Percentiles rank a stretch among this genome's conserved stretches.
phyloP scores from a whole-genome alignment of 306 rosid genomes.

The Sicyos edulis region DNA sequence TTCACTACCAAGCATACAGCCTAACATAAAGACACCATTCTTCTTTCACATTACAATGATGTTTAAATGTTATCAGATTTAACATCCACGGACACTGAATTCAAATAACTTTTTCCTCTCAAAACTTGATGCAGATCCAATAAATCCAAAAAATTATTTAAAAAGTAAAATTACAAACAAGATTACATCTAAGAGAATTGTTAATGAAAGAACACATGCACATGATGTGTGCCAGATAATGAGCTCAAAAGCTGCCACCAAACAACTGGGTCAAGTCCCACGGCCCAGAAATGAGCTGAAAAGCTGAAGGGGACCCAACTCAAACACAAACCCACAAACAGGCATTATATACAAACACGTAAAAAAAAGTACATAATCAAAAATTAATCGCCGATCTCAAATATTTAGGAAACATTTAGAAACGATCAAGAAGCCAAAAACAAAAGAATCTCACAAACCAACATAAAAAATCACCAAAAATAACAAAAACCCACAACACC shows the following conservation, averaged over 20 bases:
- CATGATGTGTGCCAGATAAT: slow-evolving; percentile 5
- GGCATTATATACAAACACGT: background rate
- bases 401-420: background rate
- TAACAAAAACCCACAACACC: background rate
- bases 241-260: slow-evolving; percentile 15
- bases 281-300: slow-evolving; percentile 1
- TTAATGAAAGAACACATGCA: slow-evolving; percentile 3
- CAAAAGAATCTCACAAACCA: background rate
- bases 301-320: slow-evolving; percentile 15
- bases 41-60: background rate
- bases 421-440: background rate
- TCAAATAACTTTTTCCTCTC: background rate
- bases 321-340: background rate
- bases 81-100: slow-evolving; percentile 3
- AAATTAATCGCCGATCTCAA: background rate
- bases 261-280: background rate
- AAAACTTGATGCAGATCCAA: slow-evolving; percentile 16
- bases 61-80: background rate
- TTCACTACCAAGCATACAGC: slow-evolving; percentile 3
- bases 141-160: background rate
- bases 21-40: background rate
- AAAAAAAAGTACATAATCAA: background rate
- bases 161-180: background rate
- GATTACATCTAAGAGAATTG: background rate
- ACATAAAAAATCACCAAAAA: background rate